Base-by-base conservation (phyloP, 331 rosid species). In the Malus hybrid region DNA sequence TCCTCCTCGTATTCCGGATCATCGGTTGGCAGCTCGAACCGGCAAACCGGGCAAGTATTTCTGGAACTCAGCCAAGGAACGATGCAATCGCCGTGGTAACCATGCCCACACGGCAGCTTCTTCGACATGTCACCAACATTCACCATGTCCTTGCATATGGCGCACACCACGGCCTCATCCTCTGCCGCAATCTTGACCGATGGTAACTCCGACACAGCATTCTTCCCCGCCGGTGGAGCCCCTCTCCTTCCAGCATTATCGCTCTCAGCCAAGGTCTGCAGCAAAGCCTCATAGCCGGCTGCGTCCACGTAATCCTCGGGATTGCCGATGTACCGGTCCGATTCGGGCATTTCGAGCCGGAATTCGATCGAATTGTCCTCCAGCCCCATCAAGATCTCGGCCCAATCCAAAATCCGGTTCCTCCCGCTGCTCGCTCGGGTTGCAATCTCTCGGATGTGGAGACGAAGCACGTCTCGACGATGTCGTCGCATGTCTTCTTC, bases 371-470 rank as follows among this genome's bases (percentile, higher is more conserved):
- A 88, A 73, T 87, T 87, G 42, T 92, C 97, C 77, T 90, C 97
- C 63, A 90, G 80, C 16, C 93, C 97, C 94, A 88, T 88, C 74
- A 92, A 42, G 57, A 92, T 88, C 73, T 88, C 97, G 3, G 96
- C 90, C 97, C 97, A 90, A 70, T 90, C 96, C 55, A 90, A 81
- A 86, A 92, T 90, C 89, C 91, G 89, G 76, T 90, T 88, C 80
- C 96, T 83, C 76, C 92, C 93, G 71, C 87, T 87, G 64, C 90
- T 75, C 6, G 88, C 84, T 36, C 90, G 87, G 24, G 90, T 82
- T 28, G 89, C 92, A 60, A 92, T 79, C 80, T 88, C 96, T 69
- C 86, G 82, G 85, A 90, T 83, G 32, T 90, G 88, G 67, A 79
- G 86, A 2, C 88, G 89, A 6, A 91, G 86, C 73, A 74, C 79